Conservation (phyloP, 2,329 filamentous ascomycete species). For the Monilinia fructicola region DNA sequence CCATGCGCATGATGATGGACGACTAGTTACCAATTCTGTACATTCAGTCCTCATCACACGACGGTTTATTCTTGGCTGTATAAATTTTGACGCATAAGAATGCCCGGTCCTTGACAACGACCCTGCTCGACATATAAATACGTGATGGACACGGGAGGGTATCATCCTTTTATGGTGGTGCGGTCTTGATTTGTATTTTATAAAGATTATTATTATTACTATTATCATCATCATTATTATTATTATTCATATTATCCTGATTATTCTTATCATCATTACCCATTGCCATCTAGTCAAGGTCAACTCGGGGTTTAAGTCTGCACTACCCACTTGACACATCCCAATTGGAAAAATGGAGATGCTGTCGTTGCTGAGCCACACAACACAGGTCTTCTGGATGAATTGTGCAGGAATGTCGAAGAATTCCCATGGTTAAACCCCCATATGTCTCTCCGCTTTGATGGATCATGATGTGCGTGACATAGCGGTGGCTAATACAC, state of each 20-base stretch:
- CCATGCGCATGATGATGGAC: constrained; percentile 9
- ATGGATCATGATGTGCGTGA: constrained; percentile 10
- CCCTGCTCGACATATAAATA: neutral
- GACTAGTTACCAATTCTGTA: neutral
- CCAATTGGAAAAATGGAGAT: neutral
- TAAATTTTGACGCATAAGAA: neutral
- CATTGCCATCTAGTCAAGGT: neutral
- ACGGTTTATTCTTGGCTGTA: neutral
- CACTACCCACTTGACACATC: neutral
- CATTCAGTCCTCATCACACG: constrained; percentile 9
- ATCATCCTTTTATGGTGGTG: too few relatives aligned
- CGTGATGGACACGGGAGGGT: too few relatives aligned
- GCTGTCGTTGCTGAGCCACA: constrained; percentile 12
- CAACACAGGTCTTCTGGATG: neutral
- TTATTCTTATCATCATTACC: neutral
- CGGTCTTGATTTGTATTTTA: too few relatives aligned
- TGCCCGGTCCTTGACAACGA: neutral
- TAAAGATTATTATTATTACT: too few relatives aligned
- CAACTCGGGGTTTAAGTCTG: constrained; percentile 2
- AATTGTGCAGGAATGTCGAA: neutral
- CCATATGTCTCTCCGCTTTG: constrained; percentile 3
- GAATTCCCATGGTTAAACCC: neutral
- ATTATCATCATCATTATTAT: too few relatives aligned
- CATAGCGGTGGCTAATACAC: constrained; percentile 12
- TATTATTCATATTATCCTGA: too few relatives aligned